Evolutionary conservation across 1,284 basidiomycete species (phyloP), one percentile per base, ranked within the genome.

Genomic region (Ceratobasidium sp.): DNA sequence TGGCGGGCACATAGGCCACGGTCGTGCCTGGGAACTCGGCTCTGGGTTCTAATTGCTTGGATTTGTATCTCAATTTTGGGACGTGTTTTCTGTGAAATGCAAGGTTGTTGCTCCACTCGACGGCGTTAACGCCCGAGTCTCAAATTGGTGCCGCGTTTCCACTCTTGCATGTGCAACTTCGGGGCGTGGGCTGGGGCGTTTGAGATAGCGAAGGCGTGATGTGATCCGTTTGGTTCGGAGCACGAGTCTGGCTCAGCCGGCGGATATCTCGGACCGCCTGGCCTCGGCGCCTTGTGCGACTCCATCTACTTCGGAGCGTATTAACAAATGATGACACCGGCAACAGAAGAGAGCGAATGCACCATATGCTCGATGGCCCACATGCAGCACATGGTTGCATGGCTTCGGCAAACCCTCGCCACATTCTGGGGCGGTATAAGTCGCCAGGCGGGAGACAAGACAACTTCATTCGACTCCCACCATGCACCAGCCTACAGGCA

Each of bases 1-100:
- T 93, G 91, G 88, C 87, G 40, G 91, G 91, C 38, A 89, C 86
- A 72, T 92, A 79, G 80, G 58, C 44, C 14, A 38, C 46, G 64
- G 58, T 69, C 44, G 36, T 58, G 36, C 53, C 40, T 53, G 18
- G 49, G 64, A 48, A 46, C 36, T 3, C 46, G 9, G 62, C 30
- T 30, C 23, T n/a, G 51, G 8, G 51, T 46, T 48, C 42, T 51
- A 53, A 66, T 66, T 40, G 28, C 53, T 49, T 44, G 64, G 51
- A 44, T 33, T 58, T 69, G n/a, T 56, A 7, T 67, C 38, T 67
- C 21, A 38, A 8, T 38, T 18, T 30, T 54, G 64, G 64, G 64
- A 40, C 58, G 64, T 69, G 18, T 46, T 16, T 6, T 56, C 36
- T 69, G 40, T 69, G 64, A 69, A 69, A 69, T 69, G 51, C 64